phyloP scores from a whole-genome alignment of 768 basidiomycete genomes.

The Tephrocybe sp. region DNA sequence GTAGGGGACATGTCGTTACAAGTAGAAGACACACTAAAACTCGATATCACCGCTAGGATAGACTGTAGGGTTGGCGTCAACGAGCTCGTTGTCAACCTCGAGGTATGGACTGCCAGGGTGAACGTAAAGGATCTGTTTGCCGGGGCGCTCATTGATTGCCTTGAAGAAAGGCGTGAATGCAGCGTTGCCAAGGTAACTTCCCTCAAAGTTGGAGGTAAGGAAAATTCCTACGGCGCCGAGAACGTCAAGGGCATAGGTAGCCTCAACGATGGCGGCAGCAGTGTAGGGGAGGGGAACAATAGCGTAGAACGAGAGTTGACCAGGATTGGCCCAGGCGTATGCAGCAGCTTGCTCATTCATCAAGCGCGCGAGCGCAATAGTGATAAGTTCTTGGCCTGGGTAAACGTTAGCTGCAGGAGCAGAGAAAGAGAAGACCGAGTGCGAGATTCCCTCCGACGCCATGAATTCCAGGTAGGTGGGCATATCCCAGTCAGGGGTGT shows the following conservation, averaged over 20 bases:
- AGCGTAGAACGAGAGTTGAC: slow-evolving; percentile 32
- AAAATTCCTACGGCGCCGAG: slow-evolving; percentile 34
- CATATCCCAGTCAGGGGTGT: slow-evolving; percentile 31
- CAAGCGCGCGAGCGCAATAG: slow-evolving; percentile 35
- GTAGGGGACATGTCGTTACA: neutral
- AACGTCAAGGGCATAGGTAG: slow-evolving; percentile 28
- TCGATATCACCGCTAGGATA: slow-evolving; percentile 34
- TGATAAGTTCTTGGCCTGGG: slow-evolving; percentile 25
- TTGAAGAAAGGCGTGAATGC: slow-evolving; percentile 30
- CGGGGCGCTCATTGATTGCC: slow-evolving; percentile 26
- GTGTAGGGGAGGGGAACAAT: slow-evolving; percentile 35
- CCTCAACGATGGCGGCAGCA: slow-evolving; percentile 31
- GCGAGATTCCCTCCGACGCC: slow-evolving; percentile 29
- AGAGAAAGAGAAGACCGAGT: slow-evolving; percentile 31
- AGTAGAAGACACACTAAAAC: slow-evolving; percentile 32
- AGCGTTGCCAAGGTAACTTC: slow-evolving; percentile 30
- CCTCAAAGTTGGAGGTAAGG: slow-evolving; percentile 33
- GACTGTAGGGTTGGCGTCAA: slow-evolving; percentile 33
- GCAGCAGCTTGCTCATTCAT: slow-evolving; percentile 37
- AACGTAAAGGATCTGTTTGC: slow-evolving; percentile 29
- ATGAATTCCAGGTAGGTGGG: slow-evolving; percentile 29
- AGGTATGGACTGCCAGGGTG: slow-evolving; percentile 33
- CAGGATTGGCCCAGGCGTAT: slow-evolving; percentile 26
- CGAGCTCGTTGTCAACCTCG: slow-evolving; percentile 21
- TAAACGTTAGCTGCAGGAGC: slow-evolving; percentile 34